Evolutionary conservation across 2,329 filamentous ascomycete genomes (phyloP).

Genomic region (Pseudogymnoascus sp.): DNA sequence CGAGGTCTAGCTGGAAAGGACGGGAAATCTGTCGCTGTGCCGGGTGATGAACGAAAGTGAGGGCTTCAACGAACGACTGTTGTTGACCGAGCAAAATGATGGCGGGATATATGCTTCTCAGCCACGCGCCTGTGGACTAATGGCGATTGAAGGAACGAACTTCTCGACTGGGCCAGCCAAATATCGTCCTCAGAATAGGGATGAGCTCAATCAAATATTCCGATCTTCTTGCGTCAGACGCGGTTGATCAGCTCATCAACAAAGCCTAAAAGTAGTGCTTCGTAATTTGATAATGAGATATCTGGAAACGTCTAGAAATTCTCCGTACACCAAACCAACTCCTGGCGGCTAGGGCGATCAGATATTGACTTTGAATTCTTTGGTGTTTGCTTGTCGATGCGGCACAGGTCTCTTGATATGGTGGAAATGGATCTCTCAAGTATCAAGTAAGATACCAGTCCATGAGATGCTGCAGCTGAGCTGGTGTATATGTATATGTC

Average conservation of each 20-base stretch:
- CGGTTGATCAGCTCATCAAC: neutral
- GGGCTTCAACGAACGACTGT: conserved; percentile 7
- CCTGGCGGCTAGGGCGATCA: neutral
- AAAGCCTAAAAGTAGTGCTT: neutral
- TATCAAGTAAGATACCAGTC: neutral
- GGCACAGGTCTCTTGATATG: neutral
- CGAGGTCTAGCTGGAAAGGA: conserved; percentile 8
- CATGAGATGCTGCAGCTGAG: neutral
- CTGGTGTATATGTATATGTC: neutral
- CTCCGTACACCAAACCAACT: neutral
- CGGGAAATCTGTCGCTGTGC: conserved; percentile 5
- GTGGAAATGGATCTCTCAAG: neutral
- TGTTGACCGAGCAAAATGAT: conserved; percentile 13
- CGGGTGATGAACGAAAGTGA: conserved; percentile 13
- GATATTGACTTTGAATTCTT: neutral
- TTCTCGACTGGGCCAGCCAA: conserved; percentile 3
- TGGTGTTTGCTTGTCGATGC: neutral
- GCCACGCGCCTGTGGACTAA: neutral
- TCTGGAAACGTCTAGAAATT: neutral
- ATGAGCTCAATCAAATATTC: neutral
- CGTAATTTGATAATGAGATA: neutral
- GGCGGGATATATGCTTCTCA: neutral
- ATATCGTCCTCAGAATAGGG: neutral
- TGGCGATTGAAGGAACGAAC: neutral
- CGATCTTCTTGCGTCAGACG: neutral